Percentiles rank a stretch among this genome's conserved stretches.
These are phyloP conservation scores for Mrakia frigida DNA, from an alignment of 768 basidiomycete genomes.

Conservation along the genomic window DNA sequence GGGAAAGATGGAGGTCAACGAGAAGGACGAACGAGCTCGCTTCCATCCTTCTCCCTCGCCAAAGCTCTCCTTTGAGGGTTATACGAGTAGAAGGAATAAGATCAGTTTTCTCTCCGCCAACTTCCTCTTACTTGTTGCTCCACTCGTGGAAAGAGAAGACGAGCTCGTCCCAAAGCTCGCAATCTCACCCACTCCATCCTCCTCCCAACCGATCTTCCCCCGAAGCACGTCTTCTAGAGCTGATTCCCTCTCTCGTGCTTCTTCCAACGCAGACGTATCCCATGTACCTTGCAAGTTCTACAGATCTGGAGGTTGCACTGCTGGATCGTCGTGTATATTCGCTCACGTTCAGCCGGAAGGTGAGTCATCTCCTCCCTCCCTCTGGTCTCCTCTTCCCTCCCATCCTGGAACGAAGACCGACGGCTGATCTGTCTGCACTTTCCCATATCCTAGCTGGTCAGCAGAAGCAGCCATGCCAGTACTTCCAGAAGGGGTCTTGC, in stretches of 20 bases:
- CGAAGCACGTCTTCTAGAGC: neutral
- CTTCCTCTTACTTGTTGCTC: neutral
- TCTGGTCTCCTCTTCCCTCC: neutral
- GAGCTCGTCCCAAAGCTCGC: neutral
- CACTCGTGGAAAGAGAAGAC: neutral
- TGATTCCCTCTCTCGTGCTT: neutral
- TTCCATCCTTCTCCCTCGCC: no score
- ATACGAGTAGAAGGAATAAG: no score
- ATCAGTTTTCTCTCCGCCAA: no score
- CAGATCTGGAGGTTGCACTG: slow-evolving; percentile 85
- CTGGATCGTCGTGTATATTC: slow-evolving; percentile 92
- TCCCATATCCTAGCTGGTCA: slow-evolving; percentile 31
- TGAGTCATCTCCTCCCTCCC: slow-evolving; percentile 39
- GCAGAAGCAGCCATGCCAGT: slow-evolving; percentile 45
- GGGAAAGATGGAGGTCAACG: no score
- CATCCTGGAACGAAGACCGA: no score
- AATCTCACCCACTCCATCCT: neutral
- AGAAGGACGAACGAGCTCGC: no score
- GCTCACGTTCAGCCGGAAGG: slow-evolving; percentile 71
- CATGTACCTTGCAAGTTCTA: slow-evolving; percentile 99
- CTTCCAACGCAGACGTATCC: slow-evolving; percentile 73
- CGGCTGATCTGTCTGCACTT: neutral
- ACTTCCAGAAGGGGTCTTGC: slow-evolving; percentile 75
- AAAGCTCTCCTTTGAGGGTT: no score
- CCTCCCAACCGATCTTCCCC: neutral